phyloP scores from a whole-genome alignment of 164 flowering plant genomes.

The Vitis vinifera region DNA sequence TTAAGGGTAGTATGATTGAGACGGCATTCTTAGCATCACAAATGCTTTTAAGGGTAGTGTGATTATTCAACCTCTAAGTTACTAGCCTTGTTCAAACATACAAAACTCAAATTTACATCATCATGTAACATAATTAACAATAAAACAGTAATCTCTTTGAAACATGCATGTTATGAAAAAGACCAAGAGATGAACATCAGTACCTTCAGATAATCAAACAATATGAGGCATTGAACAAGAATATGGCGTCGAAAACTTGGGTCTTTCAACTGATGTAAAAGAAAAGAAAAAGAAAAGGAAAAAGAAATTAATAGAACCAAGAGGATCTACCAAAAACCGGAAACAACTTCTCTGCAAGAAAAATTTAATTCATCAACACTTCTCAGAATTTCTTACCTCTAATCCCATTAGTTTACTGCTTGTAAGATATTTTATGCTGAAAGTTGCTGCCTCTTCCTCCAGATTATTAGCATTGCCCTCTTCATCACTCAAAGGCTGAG shows the following conservation, averaged over 20 bases:
- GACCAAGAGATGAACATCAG: neutral
- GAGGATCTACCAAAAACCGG: neutral
- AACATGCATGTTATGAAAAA: neutral
- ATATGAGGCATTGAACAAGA: conserved; percentile 92
- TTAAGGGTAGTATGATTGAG: too few relatives aligned
- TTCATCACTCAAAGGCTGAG: conserved; percentile 95
- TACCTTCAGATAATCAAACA: conserved; percentile 96
- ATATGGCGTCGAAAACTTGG: conserved; percentile 95
- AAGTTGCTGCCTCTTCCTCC: conserved; percentile 88
- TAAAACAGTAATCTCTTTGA: neutral
- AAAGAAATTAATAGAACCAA: conserved; percentile 1
- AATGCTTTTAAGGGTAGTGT: too few relatives aligned
- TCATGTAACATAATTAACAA: neutral
- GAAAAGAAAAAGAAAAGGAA: neutral
- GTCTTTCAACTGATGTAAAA: conserved; percentile 74
- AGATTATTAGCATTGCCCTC: conserved; percentile 85
- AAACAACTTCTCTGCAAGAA: neutral
- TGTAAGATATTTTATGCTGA: conserved; percentile 91
- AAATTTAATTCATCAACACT: neutral
- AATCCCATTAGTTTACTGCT: conserved; percentile 97
- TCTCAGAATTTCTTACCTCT: conserved; percentile 56
- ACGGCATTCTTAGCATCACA: too few relatives aligned
- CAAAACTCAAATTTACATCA: neutral
- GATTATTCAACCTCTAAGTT: too few relatives aligned
- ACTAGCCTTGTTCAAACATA: too few relatives aligned